Evolutionary conservation across 768 basidiomycete genomes (phyloP).

Genomic region (Rhodotorula sphaerocarpa): DNA sequence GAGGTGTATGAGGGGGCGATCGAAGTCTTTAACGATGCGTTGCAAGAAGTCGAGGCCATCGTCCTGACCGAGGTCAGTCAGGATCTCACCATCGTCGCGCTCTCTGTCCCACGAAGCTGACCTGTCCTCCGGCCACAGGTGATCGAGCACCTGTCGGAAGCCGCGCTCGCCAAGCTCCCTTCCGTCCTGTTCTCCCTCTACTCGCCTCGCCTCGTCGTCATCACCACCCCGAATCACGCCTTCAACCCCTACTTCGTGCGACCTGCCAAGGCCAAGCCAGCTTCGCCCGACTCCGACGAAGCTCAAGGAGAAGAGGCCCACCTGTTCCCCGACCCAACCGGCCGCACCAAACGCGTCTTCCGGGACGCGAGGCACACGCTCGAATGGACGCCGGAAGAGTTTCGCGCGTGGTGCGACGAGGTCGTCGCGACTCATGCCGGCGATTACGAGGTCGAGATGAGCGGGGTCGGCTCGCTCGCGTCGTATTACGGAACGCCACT

Average conservation of each 20-base stretch:
- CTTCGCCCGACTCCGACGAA: constrained; percentile 42
- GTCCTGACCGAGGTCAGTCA: constrained; percentile 40
- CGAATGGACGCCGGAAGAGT: constrained; percentile 77
- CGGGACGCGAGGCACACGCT: constrained; percentile 79
- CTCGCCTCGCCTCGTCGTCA: constrained; percentile 60
- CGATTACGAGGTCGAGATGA: constrained; percentile 17
- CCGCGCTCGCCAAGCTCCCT: constrained; percentile 57
- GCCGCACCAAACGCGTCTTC: constrained; percentile 64
- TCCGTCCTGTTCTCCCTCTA: constrained; percentile 60
- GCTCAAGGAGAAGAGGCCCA: constrained; percentile 44
- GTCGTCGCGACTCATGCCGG: not conserved
- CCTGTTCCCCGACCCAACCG: constrained; percentile 62
- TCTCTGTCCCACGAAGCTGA: not conserved
- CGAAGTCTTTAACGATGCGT: constrained; percentile 58
- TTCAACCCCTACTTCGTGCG: constrained; percentile 49
- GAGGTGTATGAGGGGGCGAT: constrained; percentile 69
- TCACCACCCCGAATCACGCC: constrained; percentile 61
- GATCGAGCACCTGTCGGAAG: constrained; percentile 66
- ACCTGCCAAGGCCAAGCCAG: constrained; percentile 42
- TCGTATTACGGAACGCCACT: constrained; percentile 16
- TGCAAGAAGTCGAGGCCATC: constrained; percentile 54
- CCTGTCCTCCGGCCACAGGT: constrained; percentile 44
- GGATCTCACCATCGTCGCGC: too few species aligned
- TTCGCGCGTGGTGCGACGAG: constrained; percentile 53
- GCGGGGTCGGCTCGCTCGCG: constrained; percentile 31